Base-by-base conservation (phyloP, 768 basidiomycete genomes). In the Lactifluus pinguis region DNA sequence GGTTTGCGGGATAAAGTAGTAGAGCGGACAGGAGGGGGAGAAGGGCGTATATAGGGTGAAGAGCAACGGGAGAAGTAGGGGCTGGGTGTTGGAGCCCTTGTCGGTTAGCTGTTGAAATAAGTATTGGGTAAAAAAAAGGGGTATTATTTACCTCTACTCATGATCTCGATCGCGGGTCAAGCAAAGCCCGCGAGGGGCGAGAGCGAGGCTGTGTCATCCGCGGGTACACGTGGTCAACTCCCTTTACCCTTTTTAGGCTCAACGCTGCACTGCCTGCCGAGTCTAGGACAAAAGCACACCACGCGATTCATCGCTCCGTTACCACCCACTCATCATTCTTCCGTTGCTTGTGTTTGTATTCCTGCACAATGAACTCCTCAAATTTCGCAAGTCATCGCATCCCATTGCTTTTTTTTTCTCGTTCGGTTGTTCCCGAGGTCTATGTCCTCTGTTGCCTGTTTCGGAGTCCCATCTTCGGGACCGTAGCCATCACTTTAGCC, bases 151-250 rank as follows among this genome's bases (percentile, higher is more conserved):
- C 25, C 25, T 25, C 29, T 14, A 21, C 17, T 44, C n/a, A 9
- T 56, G 45, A 56, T 59, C 58, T 5, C 51, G 59, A 60, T 60
- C 59, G 15, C 50, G 45, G 34, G 25, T 25, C 25, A 25, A 1
- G 25, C 25, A 25, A 25, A 25, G 25, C 25, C 25, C 25, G 25
- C 25, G 25, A 25, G 25, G 25, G 25, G 25, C 25, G 25, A 25
- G 25, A 25, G 25, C 19, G 19, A 53, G 45, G 34, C 36, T 9
- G 38, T 54, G 19, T 49, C 13, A 15, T 49, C 52, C 45, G 58
- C 29, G 8, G 1, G 7, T 2, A 14, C 57, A 58, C 57, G 57
- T 58, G 57, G 45, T 32, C 3, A 21, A 15, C 4, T 8, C 19
- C 11, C 32, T 45, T 21, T 34, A 5, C 5, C 19, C 11, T 19